Evolutionary conservation across 2,329 filamentous ascomycete genomes (phyloP).

Genomic region (Shiraia bambusicola): DNA sequence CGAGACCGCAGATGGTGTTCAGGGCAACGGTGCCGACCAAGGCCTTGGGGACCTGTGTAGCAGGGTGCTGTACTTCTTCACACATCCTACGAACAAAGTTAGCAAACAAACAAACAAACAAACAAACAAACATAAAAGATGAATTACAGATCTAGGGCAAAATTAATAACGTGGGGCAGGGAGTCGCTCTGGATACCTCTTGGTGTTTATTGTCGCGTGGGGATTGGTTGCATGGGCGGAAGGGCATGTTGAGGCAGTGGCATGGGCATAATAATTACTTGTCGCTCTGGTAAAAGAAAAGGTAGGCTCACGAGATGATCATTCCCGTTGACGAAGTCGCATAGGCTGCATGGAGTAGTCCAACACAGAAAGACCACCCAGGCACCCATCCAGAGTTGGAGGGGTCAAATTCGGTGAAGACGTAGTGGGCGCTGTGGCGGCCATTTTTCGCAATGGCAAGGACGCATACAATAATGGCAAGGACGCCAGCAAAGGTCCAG

Average conservation of each 20-base stretch:
- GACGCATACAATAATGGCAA: slow-evolving; percentile 64
- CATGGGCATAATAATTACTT: slow-evolving; percentile 19
- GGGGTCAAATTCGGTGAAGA: slow-evolving; percentile 68
- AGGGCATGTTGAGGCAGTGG: slow-evolving; percentile 23
- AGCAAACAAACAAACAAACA: slow-evolving; percentile 30
- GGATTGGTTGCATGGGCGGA: slow-evolving; percentile 14
- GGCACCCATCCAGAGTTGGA: slow-evolving; percentile 66
- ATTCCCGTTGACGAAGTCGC: slow-evolving; percentile 76
- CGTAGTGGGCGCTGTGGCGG: slow-evolving; percentile 62
- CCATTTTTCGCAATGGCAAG: slow-evolving; percentile 70
- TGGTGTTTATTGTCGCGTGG: slow-evolving; percentile 12
- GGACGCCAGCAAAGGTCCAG: slow-evolving; percentile 71
- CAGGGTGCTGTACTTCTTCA: slow-evolving; percentile 68
- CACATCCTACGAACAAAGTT: slow-evolving; percentile 60
- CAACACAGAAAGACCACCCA: slow-evolving; percentile 74
- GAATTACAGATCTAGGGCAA: neutral
- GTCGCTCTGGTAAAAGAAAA: slow-evolving; percentile 37
- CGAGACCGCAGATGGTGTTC: slow-evolving; percentile 65
- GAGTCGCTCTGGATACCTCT: slow-evolving; percentile 22
- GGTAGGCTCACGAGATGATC: slow-evolving; percentile 67
- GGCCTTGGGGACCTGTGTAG: slow-evolving; percentile 69
- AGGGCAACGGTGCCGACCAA: slow-evolving; percentile 68
- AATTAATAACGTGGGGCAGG: slow-evolving; percentile 19
- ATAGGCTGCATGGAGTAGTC: slow-evolving; percentile 71
- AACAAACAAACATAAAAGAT: too few species aligned